Conservation (phyloP, 2,329 filamentous ascomycete genomes). For the Byssochlamys sp. region DNA sequence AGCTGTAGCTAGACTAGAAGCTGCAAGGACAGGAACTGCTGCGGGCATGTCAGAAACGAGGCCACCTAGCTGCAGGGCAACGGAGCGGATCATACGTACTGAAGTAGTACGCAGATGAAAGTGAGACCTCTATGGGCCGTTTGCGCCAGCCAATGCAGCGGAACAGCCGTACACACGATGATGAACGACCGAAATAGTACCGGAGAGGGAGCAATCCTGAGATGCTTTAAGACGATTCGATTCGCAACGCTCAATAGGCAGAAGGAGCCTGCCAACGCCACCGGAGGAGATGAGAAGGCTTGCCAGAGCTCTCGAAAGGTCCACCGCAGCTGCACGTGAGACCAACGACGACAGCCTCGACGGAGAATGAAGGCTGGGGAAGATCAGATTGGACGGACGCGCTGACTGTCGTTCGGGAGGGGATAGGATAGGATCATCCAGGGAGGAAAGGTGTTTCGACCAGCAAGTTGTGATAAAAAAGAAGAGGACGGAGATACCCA, state of each 20-base stretch:
- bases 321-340: neutral
- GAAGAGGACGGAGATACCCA: neutral
- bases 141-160: neutral
- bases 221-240: neutral
- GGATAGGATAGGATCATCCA: too few species aligned
- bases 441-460: neutral
- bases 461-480: neutral
- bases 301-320: neutral
- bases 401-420: neutral
- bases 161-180: neutral
- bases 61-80: neutral
- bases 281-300: neutral
- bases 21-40: neutral
- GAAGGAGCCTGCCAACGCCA: neutral
- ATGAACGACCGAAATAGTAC: neutral
- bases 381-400: neutral
- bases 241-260: neutral
- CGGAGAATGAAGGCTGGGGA: too few species aligned
- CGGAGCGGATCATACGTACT: neutral
- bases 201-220: neutral
- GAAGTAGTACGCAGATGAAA: neutral
- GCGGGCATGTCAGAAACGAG: neutral
- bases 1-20: neutral
- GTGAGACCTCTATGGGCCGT: neutral
- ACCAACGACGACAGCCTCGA: neutral